Conservation (phyloP, 2,329 filamentous ascomycete species). For the Calcarisporium arbuscula region DNA sequence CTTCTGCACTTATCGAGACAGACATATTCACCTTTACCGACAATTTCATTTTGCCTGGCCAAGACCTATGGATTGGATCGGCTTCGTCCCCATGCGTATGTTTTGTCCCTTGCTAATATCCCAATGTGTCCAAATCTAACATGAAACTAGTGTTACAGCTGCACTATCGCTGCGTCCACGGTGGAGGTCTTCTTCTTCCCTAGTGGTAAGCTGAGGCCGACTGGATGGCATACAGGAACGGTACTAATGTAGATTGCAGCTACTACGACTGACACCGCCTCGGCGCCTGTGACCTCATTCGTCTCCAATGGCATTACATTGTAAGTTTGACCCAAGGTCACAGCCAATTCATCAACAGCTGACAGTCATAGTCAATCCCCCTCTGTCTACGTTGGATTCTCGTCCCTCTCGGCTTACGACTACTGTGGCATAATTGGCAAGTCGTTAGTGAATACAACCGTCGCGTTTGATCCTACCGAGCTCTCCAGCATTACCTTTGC, state of each 20-base stretch:
- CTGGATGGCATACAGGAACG: neutral
- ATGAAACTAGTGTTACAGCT: constrained; percentile 6
- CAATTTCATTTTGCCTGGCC: constrained; percentile 2
- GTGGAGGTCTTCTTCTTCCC: constrained; percentile 8
- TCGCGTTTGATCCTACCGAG: constrained; percentile 6
- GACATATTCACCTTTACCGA: constrained; percentile 1
- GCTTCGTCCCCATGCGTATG: constrained; percentile 7
- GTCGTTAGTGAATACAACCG: constrained; percentile 5
- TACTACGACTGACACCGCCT: too few relatives aligned
- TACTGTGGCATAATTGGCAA: constrained; percentile 7
- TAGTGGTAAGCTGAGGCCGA: neutral
- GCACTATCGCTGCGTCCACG: constrained; percentile 5
- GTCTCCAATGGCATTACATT: constrained; percentile 4
- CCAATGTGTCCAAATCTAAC: neutral
- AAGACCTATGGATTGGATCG: constrained; percentile 6
- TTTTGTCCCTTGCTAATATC: neutral
- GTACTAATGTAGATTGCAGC: constrained; percentile 3
- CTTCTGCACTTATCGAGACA: constrained; percentile 1
- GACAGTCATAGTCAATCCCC: constrained; percentile 5
- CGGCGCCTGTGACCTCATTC: constrained; percentile 3
- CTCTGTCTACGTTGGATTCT: constrained; percentile 8
- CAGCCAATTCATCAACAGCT: neutral
- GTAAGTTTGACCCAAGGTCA: constrained; percentile 1
- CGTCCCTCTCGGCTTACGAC: constrained; percentile 6
- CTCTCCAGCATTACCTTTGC: constrained; percentile 5